Conservation (phyloP, 352 stramenopile genomes). For the Phytophthora palmivora region DNA sequence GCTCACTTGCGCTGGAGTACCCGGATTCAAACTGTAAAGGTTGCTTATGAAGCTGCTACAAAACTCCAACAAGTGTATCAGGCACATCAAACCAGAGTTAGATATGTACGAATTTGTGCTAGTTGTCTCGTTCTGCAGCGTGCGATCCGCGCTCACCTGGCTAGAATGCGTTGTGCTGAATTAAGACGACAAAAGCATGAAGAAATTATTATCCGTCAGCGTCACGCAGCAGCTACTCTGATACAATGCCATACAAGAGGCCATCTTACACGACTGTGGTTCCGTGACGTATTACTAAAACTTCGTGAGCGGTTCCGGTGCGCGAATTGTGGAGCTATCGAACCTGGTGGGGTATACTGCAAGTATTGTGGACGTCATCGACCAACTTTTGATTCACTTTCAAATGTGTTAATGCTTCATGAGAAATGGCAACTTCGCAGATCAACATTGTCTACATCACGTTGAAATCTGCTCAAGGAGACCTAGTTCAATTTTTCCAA, state of each 20-base stretch:
- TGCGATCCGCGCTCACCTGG: constrained; percentile 12
- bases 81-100: neutral
- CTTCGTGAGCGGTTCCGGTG: constrained; percentile 62
- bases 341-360: constrained; percentile 67
- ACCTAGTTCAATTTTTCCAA: neutral
- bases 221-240: constrained; percentile 20
- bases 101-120: neutral
- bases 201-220: constrained; percentile 1
- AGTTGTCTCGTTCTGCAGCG: constrained; percentile 20
- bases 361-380: constrained; percentile 68
- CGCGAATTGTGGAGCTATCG: constrained; percentile 61
- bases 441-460: neutral
- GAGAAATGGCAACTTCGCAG: constrained; percentile 20
- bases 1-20: constrained; percentile 10
- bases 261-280: constrained; percentile 22
- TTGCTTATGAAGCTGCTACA: constrained; percentile 1
- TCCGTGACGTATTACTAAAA: constrained; percentile 32
- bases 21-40: neutral
- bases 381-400: constrained; percentile 36
- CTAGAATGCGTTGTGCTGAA: constrained; percentile 3
- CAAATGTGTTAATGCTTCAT: constrained; percentile 21
- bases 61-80: constrained; percentile 21
- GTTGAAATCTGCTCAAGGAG: neutral
- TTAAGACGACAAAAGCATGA: neutral
- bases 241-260: constrained; percentile 45